Base-by-base conservation (phyloP, 1,139 yeast genomes). In the Geotrichum phurueaensis region DNA sequence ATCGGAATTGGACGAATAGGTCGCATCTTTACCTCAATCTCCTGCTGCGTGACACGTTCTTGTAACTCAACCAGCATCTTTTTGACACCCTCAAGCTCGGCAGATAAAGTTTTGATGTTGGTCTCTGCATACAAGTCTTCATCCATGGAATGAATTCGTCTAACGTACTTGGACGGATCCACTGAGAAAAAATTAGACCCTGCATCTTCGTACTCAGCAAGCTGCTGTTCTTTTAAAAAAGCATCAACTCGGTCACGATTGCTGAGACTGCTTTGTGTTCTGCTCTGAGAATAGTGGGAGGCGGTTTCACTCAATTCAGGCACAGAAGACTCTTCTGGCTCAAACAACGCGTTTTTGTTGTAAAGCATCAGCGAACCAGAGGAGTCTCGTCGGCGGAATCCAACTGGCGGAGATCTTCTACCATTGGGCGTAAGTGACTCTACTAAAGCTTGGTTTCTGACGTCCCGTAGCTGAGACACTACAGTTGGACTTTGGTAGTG, bases 401-500 rank as follows among this genome's bases (percentile, higher is more conserved):
- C 5, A 3, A 2, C 12, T 13, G n/a, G 48, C 9, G 57, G 33
- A 25, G 48, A 33, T 6, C 51, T 20, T 39, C 60, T 27, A 10
- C 58, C 56, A 7, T 55, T 55, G 4, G 56, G 58, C 20, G 61
- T 55, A 6, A 58, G 61, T 10, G 61, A 59, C 13, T 59, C 61
- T 13, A 52, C 5, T 10, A 49, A 20, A 2, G n/a, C 54, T 7
- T 27, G n/a, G 43, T 55, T 27, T 12, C 61, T 49, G 4, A 55
- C 31, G 20, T 58, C 60, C n/a, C 58, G 53, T 18, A 54, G 15
- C 29, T 56, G 33, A 22, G 61, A 59, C 23, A 51, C 56, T 13
- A 53, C 56, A n/a, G 61, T 59, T 25, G 61, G 58, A 18, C 29
- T 43, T 25, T 59, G 61, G n/a, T 59, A 55, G 29, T 55, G 61